phyloP scores from a whole-genome alignment of 345 rosid genomes.

The Eutrema heterophyllum region DNA sequence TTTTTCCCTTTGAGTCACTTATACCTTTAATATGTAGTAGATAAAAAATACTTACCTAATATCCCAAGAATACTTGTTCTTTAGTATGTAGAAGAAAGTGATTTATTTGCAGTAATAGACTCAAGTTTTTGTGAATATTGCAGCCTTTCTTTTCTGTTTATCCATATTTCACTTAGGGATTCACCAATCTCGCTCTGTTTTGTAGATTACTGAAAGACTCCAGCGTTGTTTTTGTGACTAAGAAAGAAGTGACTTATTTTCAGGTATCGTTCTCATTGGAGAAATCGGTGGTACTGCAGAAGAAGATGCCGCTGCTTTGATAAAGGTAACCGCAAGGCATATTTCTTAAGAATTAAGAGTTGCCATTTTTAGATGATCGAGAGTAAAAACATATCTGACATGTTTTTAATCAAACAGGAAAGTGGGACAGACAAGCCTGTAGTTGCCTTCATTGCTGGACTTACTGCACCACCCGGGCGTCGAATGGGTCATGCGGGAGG shows the following conservation, averaged over 20 bases:
- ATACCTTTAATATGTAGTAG: background rate
- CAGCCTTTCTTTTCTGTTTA: background rate
- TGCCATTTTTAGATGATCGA: background rate
- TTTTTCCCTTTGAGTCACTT: background rate
- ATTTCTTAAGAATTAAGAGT: background rate
- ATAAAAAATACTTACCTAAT: background rate
- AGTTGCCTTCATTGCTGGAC: constrained; percentile 97
- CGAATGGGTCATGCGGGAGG: constrained; percentile 99
- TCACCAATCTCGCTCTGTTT: background rate
- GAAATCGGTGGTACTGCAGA: constrained; percentile 99
- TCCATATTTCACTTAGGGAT: background rate
- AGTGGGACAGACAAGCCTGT: constrained; percentile 92
- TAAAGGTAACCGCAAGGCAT: constrained; percentile 48
- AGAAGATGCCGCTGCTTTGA: constrained; percentile 91
- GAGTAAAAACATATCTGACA: background rate
- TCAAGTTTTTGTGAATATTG: background rate
- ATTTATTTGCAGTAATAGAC: background rate
- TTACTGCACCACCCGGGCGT: constrained; percentile 96
- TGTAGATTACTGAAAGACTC: background rate
- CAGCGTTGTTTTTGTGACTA: background rate
- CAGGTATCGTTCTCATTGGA: constrained; percentile 90
- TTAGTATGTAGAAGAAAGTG: background rate
- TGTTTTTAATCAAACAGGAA: constrained; percentile 51
- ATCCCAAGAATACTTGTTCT: background rate
- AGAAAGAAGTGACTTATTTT: background rate